Evolutionary conservation across 768 basidiomycete species (phyloP).

Genomic region (Suillus decipiens): DNA sequence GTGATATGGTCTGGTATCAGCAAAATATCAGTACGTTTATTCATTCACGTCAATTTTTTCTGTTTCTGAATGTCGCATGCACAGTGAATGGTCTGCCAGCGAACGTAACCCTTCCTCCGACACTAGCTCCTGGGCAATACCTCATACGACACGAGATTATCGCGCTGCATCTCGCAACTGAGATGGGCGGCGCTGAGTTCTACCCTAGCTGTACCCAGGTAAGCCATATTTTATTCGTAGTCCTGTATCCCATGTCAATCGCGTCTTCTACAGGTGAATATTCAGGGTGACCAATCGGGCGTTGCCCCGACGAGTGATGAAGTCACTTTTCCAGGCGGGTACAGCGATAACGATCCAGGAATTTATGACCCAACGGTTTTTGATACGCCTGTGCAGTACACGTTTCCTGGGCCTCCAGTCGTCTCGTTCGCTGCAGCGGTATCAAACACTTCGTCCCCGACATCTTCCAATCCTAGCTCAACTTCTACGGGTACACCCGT

Average conservation of each 20-base stretch:
- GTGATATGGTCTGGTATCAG: conserved; percentile 51
- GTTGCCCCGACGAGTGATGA: conserved; percentile 48
- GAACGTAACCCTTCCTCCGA: conserved; percentile 46
- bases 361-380: conserved; percentile 55
- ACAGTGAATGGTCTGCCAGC: conserved; percentile 44
- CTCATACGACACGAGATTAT: conserved; percentile 81
- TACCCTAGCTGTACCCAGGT: conserved; percentile 70
- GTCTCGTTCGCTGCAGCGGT: conserved; percentile 39
- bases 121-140: conserved; percentile 68
- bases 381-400: conserved; percentile 37
- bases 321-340: conserved; percentile 72
- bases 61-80: conserved; percentile 3
- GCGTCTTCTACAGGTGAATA: conserved; percentile 40
- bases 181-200: conserved; percentile 70
- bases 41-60: background rate
- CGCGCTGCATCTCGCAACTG: conserved; percentile 66
- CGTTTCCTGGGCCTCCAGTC: conserved; percentile 55
- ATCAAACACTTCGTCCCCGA: conserved; percentile 13
- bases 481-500: conserved; percentile 9
- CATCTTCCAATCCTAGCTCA: conserved; percentile 20
- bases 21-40: conserved; percentile 48
- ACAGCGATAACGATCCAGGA: conserved; percentile 69
- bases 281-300: conserved; percentile 57
- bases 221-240: background rate
- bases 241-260: conserved; percentile 1